A percentile compares a stretch with the other conserved stretches of the same genome.
Evolutionary conservation across 2,329 filamentous ascomycete genomes (phyloP).

Genomic region (Calonectria leucothoes): DNA sequence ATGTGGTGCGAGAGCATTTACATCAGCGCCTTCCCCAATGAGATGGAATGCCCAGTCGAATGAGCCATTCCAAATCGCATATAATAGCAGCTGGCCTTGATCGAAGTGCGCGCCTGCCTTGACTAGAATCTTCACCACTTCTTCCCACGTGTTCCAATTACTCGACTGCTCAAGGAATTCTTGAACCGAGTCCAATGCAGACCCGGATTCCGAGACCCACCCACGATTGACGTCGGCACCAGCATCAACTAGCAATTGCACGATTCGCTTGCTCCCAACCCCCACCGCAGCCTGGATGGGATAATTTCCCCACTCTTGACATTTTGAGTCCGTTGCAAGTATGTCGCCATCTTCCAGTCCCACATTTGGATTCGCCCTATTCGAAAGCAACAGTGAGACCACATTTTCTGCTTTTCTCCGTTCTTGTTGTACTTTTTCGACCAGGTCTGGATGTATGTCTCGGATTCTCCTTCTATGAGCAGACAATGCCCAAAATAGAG

Average conservation of each 20-base stretch:
- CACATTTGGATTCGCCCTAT: background rate
- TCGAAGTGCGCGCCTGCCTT: background rate
- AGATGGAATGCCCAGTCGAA: background rate
- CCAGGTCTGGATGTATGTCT: too few species aligned
- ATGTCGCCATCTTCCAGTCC: background rate
- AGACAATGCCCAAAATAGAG: background rate
- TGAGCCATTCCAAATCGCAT: background rate
- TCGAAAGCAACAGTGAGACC: background rate
- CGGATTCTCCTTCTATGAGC: background rate
- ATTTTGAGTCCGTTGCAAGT: background rate
- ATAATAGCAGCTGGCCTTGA: background rate
- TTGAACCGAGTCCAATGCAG: background rate
- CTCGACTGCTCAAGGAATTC: too few species aligned
- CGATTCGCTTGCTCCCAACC: background rate
- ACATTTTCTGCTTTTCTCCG: background rate
- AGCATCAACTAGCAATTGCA: background rate
- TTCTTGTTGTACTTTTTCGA: background rate
- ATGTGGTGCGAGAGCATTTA: background rate
- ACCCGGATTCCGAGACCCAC: background rate
- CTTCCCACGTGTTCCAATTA: background rate
- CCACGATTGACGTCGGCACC: background rate
- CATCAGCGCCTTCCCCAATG: background rate
- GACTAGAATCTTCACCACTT: background rate
- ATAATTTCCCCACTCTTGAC: background rate
- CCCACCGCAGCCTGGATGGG: background rate